Base-by-base conservation (phyloP, 306 rosid species). In the Dalbergia cultrata region DNA sequence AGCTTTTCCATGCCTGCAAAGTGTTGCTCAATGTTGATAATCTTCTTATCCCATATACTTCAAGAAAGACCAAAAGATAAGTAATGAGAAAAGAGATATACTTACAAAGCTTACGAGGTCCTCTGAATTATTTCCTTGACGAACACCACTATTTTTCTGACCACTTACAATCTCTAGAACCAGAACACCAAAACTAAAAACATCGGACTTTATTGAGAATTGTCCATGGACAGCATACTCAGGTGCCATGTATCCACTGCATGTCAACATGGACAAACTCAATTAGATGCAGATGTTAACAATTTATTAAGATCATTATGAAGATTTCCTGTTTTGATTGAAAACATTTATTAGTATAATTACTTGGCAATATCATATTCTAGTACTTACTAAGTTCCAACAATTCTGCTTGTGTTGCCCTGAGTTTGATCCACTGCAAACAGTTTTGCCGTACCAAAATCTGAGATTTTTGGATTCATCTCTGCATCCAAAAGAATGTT, bases 191-290 rank as follows among this genome's bases (percentile, higher is more conserved):
- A 88, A 88, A 31, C 94, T 88, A 41, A 44, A 90, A 0, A 88
- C 85, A 71, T 86, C 90, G 0, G 88, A 85, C 14, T 86, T 86
- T 3, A 74, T 65, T 0, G 89, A 90, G 54, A 86, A 81, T 26
- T 83, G 81, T 63, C 89, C 90, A 7, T 59, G 67, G 6, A 69
- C 4, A 4, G 21, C 85, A 65, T 90, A 90, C 26, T 90, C 92
- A 0, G 92, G 94, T 53, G 94, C 86, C 94, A 86, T 88, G 39
- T 90, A 90, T 34, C 92, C 92, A 35, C 94, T 88, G 59, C 49
- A 67, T 70, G 13, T 49, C 1, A 4, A 37, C 4, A 67, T 13
- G 45, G 13, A 10, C 8, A 45, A 1, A n/a, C 17, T 34, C 21
- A 75, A 26, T 75, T 52, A 21, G 39, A 60, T 26, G 7, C 14